Base-by-base conservation (phyloP, 306 rosid species). In the Cucurbita argyrosperma region DNA sequence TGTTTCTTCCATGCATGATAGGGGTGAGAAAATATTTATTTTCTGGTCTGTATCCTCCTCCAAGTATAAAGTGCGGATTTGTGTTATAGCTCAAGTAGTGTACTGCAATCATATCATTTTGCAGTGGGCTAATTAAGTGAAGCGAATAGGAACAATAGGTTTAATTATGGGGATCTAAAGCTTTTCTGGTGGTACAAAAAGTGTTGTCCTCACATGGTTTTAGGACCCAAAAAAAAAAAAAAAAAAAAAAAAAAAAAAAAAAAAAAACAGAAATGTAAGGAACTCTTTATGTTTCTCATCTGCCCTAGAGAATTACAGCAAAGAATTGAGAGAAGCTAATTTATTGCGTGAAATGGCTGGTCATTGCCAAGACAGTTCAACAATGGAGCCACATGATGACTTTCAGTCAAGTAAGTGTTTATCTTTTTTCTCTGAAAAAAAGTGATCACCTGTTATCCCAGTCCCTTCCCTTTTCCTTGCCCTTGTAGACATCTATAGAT, bases 391-490 rank as follows among this genome's bases (percentile, higher is more conserved):
- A 80, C 80, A 68, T 71, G 74, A 51, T 80, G 83, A 80, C 42
- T 78, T 77, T 74, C 75, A 74, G 79, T 78, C 85, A 82, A 82
- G 85, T 78, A 82, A 78, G 85, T 81, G 70, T 56, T 80, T 77
- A 59, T 19, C 37, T 75, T 39, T 55, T n/a, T 70, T 50, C 42
- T 30, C 60, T 30, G 42, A 67, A 75, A 74, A 64, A 74, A 39
- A 57, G 53, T 74, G 60, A 45, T 74, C 63, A 47, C 46, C 79
- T 45, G 37, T 78, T 66, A 21, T 56, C 56, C 72, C 66, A 59
- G 62, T 72, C 64, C 55, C 75, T 18, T 38, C 40, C 54, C 65
- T 72, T 54, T 42, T 42, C 64, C 57, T 69, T 40, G 35, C 6
- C 40, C 63, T 49, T 19, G 9, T 62, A 23, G 50, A 46, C 51